Evolutionary conservation across 2,329 filamentous ascomycete species (phyloP), one percentile per base, ranked within the genome.

Genomic region (Herpotrichia juniperi): DNA sequence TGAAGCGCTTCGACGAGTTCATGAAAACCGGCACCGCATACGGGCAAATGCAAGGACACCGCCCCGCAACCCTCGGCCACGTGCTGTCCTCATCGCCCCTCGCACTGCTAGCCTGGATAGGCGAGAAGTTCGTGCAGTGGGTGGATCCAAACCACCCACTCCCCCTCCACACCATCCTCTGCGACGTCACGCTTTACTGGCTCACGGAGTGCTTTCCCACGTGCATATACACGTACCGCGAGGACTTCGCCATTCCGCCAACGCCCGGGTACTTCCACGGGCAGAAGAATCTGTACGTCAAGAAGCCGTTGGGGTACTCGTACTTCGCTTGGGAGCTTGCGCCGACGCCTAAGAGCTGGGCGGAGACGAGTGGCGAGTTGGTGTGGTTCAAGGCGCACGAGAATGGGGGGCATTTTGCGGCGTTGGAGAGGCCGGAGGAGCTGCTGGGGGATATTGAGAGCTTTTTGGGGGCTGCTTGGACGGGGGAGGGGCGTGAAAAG

Each of bases 111-210:
- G 77, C 79, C 6, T 88, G 84, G 79, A 75, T 85, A 22, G 81
- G 79, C 3, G 83, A 86, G 58, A 85, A 85, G 62, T 81, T 82
- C 50, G 66, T 82, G 0, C 78, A 77, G 4, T 86, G 82, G 82
- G 57, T 59, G 0, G 63, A 66, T 16, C 61, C 58, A 0, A 53
- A 57, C 0, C 37, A 40, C 25, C 37, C 37, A 10, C 77, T 77
- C 0, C 58, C 69, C 0, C 48, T 72, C 8, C 64, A 78, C 30
- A 73, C 72, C 2, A 80, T 85, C 10, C 67, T 86, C 2, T 74
- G 77, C n/a, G 67, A 74, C 17, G 76, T 82, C 12, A 78, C 76
- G 1, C 59, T 85, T 3, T 86, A 83, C 61, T 86, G 83, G 82
- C 71, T 84, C 51, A 83, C 81, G 0, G 77, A 76, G 17, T 79